These are phyloP conservation scores for Flammula alnicola DNA, from an alignment of 1,284 basidiomycete genomes.

Conservation along the genomic window DNA sequence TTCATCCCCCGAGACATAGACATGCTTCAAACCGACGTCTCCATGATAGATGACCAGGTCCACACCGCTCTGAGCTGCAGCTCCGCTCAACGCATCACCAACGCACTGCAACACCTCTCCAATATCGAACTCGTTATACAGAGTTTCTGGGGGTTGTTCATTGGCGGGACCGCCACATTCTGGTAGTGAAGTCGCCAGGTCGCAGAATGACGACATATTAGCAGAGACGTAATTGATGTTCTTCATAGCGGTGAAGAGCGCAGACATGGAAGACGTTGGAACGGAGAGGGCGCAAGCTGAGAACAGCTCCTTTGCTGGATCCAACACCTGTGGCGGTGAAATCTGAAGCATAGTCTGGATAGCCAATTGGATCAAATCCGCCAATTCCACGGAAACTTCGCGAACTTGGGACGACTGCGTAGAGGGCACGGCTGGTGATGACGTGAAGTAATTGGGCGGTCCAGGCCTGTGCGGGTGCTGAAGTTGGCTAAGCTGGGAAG, in stretches of 20 bases:
- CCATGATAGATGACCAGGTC: slow-evolving; percentile 90
- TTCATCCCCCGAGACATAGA: slow-evolving; percentile 85
- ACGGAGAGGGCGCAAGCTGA: slow-evolving; percentile 85
- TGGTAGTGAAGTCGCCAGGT: too few relatives aligned
- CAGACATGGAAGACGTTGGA: slow-evolving; percentile 85
- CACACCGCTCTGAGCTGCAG: slow-evolving; percentile 81
- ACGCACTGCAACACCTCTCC: slow-evolving; percentile 53
- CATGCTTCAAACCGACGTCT: slow-evolving; percentile 83
- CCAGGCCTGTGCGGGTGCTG: slow-evolving; percentile 61
- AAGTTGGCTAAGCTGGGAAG: slow-evolving; percentile 69
- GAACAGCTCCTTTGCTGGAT: slow-evolving; percentile 90
- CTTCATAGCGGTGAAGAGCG: slow-evolving; percentile 88
- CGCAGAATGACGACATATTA: slow-evolving; percentile 64
- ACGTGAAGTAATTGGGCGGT: slow-evolving; percentile 17
- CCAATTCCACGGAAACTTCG: slow-evolving; percentile 80
- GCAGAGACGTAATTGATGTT: slow-evolving; percentile 89
- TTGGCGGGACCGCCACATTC: too few relatives aligned
- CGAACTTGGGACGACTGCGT: slow-evolving; percentile 52
- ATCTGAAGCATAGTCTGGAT: slow-evolving; percentile 89
- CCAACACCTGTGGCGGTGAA: slow-evolving; percentile 86
- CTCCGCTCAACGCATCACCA: slow-evolving; percentile 84
- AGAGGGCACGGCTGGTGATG: slow-evolving; percentile 31
- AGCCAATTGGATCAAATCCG: slow-evolving; percentile 85
- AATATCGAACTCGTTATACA: slow-evolving; percentile 49
- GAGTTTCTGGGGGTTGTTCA: background rate